Conservation (phyloP, 2,329 filamentous ascomycete species). For the Calonectria naviculata region DNA sequence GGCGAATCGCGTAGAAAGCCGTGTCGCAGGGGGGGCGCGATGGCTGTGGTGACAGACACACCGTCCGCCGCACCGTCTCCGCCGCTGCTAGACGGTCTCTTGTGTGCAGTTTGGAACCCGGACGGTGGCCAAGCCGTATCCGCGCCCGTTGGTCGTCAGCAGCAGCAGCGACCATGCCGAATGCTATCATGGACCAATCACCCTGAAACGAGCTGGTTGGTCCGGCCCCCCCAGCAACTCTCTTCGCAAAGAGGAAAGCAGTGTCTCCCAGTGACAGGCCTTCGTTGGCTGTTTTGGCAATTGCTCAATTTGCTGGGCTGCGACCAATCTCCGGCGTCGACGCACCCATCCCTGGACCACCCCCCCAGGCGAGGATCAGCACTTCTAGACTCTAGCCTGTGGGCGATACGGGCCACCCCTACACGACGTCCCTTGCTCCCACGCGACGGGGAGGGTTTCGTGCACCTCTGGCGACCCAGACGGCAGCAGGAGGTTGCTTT, state of each 20-base stretch:
- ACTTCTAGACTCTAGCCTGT: not conserved
- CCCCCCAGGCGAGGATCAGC: constrained; percentile 15
- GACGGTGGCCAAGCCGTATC: not conserved
- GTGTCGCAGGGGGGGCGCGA: not conserved
- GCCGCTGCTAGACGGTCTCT: not conserved
- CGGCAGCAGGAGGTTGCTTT: not conserved
- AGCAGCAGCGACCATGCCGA: not conserved
- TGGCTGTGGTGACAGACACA: not conserved
- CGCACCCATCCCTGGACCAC: not conserved
- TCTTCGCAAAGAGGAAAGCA: not conserved
- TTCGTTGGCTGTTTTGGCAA: not conserved
- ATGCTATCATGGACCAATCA: not conserved
- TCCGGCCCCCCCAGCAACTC: not conserved
- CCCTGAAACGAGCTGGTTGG: not conserved
- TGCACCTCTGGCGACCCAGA: not conserved
- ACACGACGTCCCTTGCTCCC: constrained; percentile 11
- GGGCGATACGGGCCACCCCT: constrained; percentile 7
- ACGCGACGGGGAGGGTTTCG: constrained; percentile 11
- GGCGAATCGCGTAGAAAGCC: constrained; percentile 5
- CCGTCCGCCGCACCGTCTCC: not conserved
- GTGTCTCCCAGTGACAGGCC: not conserved
- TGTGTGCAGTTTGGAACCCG: not conserved
- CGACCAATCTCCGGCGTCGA: not conserved
- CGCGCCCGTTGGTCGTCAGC: not conserved
- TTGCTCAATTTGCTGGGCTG: not conserved